These are phyloP conservation scores for Teunomyces barrocoloradensis DNA, from an alignment of 805 yeast genomes.

Conservation along the genomic window DNA sequence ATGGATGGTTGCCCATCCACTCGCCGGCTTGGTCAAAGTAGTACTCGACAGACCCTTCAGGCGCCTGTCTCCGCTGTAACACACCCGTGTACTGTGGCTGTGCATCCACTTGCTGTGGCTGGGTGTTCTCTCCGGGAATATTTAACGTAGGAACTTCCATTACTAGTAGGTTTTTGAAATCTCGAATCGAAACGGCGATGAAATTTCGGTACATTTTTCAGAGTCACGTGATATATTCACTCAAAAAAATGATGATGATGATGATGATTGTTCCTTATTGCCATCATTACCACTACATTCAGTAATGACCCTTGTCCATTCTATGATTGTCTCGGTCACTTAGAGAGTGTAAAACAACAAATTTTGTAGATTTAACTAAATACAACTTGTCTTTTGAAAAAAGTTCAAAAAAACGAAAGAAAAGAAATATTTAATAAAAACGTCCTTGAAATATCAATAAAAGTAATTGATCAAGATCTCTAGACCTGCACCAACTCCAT, in stretches of 20 bases:
- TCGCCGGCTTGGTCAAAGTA: slow-evolving; percentile 60
- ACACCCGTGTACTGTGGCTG: slow-evolving; percentile 37
- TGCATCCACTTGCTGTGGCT: slow-evolving; percentile 18
- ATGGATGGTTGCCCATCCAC: slow-evolving; percentile 74
- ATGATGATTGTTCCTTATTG: too few species aligned
- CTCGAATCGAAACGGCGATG: background rate
- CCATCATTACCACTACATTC: too few species aligned
- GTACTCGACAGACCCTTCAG: slow-evolving; percentile 52
- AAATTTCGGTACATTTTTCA: background rate
- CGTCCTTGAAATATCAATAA: too few species aligned
- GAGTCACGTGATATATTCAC: background rate
- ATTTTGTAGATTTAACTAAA: too few species aligned
- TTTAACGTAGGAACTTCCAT: slow-evolving; percentile 57
- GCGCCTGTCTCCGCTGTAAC: slow-evolving; percentile 38
- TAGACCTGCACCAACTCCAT: too few species aligned
- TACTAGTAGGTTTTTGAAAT: slow-evolving; percentile 21
- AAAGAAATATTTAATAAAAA: too few species aligned
- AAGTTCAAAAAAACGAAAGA: background rate
- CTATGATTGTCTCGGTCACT: too few species aligned
- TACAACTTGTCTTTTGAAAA: background rate
- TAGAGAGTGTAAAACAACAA: too few species aligned
- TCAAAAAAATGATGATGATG: too few species aligned
- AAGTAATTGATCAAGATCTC: too few species aligned
- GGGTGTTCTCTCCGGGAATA: slow-evolving; percentile 49
- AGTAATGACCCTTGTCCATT: too few species aligned